Base-by-base conservation (phyloP, 2,329 filamentous ascomycete species). In the Fusarium duplospermum region DNA sequence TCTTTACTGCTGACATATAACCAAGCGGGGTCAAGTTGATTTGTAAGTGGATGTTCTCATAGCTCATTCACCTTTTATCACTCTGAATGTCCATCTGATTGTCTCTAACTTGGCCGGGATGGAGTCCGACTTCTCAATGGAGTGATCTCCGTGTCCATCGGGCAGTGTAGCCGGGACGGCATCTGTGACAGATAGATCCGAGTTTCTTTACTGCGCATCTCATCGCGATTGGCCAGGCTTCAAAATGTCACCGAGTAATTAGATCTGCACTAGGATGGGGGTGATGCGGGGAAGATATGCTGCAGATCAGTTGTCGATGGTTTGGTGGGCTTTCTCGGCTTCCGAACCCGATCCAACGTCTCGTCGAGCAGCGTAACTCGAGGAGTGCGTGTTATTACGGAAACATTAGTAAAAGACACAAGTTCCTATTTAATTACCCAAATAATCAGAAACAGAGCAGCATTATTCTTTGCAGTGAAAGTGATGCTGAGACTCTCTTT, bases 281-380 rank as follows among this genome's bases (percentile, higher is more conserved):
- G 8, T 24, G 10, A 33, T 47, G 27, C 18, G 18, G 33, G 24
- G 35, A 54, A 45, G 8, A 14, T 14, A 24, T 56, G 36, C 16
- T 22, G 29, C 16, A 29, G 27, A 47, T n/a, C 22, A 20, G 29
- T 38, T 58, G 33, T 31, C 13, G 36, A 60, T 60, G 16, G 13
- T 18, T n/a, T 42, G n/a, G 27, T 61, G 31, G 24, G 27, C 13
- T 47, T n/a, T 61, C 22, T 64, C 62, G 62, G 62, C 38, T 59
- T 14, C 4, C 7, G 20, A 20, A 47, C 38, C 62, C 62, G 52
- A 64, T 47, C n/a, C 9, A 24, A 27, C 36, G n/a, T 59, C 16
- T 40, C 10, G 24, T 58, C 33, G 11, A 27, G 35, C 11, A 59
- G 10, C 18, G 11, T 10, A 59, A 29, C 56, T 38, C 20, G 14